phyloP scores from a whole-genome alignment of 1,284 basidiomycete genomes.

The Hypsizygus ulmarius region DNA sequence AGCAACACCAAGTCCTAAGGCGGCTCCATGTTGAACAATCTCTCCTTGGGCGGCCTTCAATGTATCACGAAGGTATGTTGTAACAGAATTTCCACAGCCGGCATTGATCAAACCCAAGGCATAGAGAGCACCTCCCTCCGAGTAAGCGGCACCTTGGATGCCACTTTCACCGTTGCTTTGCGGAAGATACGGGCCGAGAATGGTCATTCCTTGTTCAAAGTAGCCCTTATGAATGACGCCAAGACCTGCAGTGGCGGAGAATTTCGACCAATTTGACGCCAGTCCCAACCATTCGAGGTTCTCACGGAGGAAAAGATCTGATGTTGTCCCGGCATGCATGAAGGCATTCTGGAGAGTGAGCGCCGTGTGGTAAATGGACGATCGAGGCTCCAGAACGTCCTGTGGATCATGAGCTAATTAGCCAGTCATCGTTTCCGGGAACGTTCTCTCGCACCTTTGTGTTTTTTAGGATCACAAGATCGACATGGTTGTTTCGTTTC shows the following conservation, averaged over 20 bases:
- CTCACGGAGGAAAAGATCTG: conserved; percentile 88
- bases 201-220: conserved; percentile 87
- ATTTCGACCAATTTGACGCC: conserved; percentile 97
- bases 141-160: conserved; percentile 76
- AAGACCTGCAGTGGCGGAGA: conserved; percentile 91
- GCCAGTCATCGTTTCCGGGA: neutral
- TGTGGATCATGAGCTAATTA: conserved; percentile 25
- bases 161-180: conserved; percentile 68
- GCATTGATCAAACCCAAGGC: conserved; percentile 95
- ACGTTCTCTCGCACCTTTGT: conserved; percentile 63
- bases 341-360: conserved; percentile 95
- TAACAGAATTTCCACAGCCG: conserved; percentile 76
- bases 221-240: conserved; percentile 97
- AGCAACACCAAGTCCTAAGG: conserved; percentile 89
- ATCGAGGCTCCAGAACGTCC: conserved; percentile 91
- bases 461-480: conserved; percentile 86
- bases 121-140: conserved; percentile 91
- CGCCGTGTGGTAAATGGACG: conserved; percentile 94
- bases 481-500: conserved; percentile 89
- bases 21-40: conserved; percentile 93
- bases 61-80: conserved; percentile 74
- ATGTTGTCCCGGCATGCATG: conserved; percentile 93
- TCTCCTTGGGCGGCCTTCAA: conserved; percentile 73
- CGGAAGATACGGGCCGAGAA: conserved; percentile 93
- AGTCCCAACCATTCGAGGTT: conserved; percentile 94